Conservation (phyloP, 2,329 filamentous ascomycete species). For the Huntiella omanensis region DNA sequence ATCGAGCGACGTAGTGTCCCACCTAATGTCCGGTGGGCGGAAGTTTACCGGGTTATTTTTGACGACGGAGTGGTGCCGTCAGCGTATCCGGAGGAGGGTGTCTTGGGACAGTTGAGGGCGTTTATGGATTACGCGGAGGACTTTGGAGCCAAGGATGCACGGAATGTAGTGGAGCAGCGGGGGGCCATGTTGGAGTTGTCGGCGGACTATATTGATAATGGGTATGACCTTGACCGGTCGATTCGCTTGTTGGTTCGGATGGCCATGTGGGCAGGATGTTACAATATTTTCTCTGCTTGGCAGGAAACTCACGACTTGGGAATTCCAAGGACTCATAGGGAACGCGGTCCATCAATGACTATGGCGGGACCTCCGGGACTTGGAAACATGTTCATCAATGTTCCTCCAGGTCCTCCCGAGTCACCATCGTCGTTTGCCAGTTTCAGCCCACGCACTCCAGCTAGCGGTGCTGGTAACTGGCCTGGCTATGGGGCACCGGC, state of each 20-base stretch:
- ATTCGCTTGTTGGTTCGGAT: neutral
- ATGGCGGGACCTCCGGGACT: neutral
- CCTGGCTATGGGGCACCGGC: neutral
- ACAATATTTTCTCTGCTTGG: neutral
- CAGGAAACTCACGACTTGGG: neutral
- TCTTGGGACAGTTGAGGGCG: conserved; percentile 1
- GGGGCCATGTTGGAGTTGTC: no score
- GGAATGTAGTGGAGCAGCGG: no score
- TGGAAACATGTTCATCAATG: neutral
- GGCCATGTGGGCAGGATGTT: neutral
- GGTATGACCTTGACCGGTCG: neutral
- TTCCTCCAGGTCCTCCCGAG: neutral
- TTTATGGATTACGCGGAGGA: conserved; percentile 2
- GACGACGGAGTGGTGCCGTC: neutral
- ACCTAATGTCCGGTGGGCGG: neutral
- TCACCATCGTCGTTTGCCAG: conserved; percentile 3
- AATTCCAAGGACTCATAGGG: neutral
- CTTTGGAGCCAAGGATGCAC: no score
- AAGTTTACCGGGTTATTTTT: conserved; percentile 8
- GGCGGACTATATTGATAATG: neutral
- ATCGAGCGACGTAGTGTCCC: neutral
- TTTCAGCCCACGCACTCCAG: conserved; percentile 9
- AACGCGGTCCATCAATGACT: conserved; percentile 1
- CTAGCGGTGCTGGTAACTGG: no score
- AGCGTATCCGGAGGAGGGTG: neutral